phyloP scores from a whole-genome alignment of 768 basidiomycete genomes.

The Mycena belliarum region DNA sequence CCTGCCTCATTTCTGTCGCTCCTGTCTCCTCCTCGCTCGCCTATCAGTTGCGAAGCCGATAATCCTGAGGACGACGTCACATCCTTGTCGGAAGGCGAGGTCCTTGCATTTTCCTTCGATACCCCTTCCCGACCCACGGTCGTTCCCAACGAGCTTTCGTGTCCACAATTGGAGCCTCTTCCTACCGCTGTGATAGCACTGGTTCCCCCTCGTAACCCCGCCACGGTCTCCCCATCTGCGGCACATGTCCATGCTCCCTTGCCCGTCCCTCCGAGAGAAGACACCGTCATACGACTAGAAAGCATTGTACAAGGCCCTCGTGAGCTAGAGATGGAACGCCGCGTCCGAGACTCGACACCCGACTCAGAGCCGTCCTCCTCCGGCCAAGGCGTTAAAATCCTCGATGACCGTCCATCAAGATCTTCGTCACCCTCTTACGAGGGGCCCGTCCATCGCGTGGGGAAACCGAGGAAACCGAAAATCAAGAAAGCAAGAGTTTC shows the following conservation, averaged over 20 bases:
- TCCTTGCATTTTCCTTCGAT: background rate
- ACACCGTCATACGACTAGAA: too few species aligned
- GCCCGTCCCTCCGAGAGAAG: too few species aligned
- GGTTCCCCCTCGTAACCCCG: too few species aligned
- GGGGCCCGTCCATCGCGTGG: conserved; percentile 1
- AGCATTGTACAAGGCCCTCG: too few species aligned
- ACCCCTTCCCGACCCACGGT: too few species aligned
- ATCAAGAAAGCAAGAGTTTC: background rate
- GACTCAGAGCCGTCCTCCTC: background rate
- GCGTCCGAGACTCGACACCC: background rate
- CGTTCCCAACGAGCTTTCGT: too few species aligned
- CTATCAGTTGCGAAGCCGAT: conserved; percentile 4
- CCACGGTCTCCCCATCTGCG: background rate
- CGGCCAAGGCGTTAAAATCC: background rate
- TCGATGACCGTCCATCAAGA: background rate
- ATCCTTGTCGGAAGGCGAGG: background rate
- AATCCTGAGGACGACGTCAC: background rate
- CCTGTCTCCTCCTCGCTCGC: conserved; percentile 5
- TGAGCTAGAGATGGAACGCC: too few species aligned
- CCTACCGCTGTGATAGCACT: too few species aligned
- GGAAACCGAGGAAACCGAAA: background rate
- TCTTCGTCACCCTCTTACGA: background rate
- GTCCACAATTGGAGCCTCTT: too few species aligned
- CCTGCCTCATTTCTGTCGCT: background rate
- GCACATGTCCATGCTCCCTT: conserved; percentile 1